Percentiles rank a stretch among this genome's conserved stretches.
phyloP scores from a whole-genome alignment of 805 yeast species.

The Cyberlindnera meyerae region DNA sequence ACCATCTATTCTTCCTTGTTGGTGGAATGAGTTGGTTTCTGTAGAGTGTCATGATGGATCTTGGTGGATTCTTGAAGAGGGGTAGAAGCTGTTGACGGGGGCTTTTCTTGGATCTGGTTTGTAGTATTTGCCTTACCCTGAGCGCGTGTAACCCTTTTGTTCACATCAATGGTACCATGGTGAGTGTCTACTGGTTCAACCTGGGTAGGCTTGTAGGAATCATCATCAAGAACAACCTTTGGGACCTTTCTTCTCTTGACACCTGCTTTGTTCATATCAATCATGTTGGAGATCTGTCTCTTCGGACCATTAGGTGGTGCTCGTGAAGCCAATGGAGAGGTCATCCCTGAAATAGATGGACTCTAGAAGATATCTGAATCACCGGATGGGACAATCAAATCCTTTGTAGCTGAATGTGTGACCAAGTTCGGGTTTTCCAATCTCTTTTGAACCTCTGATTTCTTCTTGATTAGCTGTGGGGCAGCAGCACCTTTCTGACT shows the following conservation, averaged over 20 bases:
- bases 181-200: no score
- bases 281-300: no score
- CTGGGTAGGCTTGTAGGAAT: constrained; percentile 8
- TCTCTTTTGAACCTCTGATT: constrained; percentile 7
- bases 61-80: no score
- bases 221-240: constrained; percentile 4
- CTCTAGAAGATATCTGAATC: constrained; percentile 5
- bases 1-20: no score
- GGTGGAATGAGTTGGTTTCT: no score
- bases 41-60: no score
- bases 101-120: no score
- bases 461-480: neutral
- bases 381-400: constrained; percentile 3
- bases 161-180: neutral
- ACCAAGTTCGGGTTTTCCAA: constrained; percentile 8
- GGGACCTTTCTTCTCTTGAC: no score
- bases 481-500: neutral
- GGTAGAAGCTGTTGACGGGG: no score
- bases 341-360: constrained; percentile 12
- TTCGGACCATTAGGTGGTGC: constrained; percentile 1
- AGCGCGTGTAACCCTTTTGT: neutral
- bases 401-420: constrained; percentile 1
- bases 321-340: constrained; percentile 13
- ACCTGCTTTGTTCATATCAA: no score
- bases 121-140: neutral